Evolutionary conservation across 2,329 filamentous ascomycete genomes (phyloP).

Genomic region (Exophiala spinifera): DNA sequence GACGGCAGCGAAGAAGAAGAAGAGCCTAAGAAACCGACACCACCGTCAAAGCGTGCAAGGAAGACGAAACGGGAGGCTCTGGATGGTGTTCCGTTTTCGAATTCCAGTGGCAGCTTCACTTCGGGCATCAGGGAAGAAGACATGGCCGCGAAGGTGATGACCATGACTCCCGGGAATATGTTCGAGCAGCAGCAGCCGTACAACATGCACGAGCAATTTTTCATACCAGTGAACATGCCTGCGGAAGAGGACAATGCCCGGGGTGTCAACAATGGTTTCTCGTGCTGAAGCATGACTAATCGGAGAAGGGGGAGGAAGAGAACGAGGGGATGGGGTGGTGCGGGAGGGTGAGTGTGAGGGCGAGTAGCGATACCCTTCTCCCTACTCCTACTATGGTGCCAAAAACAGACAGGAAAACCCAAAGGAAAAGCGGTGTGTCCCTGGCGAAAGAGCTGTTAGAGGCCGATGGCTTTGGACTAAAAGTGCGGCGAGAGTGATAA

Average conservation of each 20-base stretch:
- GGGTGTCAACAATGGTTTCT: constrained; percentile 9
- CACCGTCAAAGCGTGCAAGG: constrained; percentile 15
- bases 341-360: too few relatives aligned
- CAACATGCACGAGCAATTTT: constrained; percentile 3
- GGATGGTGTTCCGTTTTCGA: constrained; percentile 16
- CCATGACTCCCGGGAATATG: constrained; percentile 1
- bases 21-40: constrained; percentile 13
- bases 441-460: background rate
- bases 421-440: background rate
- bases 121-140: constrained; percentile 14
- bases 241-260: constrained; percentile 1
- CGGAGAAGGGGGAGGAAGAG: background rate
- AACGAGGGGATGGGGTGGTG: background rate
- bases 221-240: constrained; percentile 7
- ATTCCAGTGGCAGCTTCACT: constrained; percentile 8
- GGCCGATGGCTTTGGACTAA: background rate
- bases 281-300: too few relatives aligned
- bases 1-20: background rate
- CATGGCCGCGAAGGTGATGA: background rate
- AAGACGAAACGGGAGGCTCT: constrained; percentile 13
- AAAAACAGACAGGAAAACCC: too few relatives aligned
- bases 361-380: background rate
- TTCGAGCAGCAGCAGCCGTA: constrained; percentile 6
- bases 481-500: background rate
- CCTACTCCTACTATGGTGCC: too few relatives aligned